Percentiles rank a stretch among this genome's conserved stretches.
These are phyloP conservation scores for Ophiosphaerella narmari DNA, from an alignment of 2,329 filamentous ascomycete genomes.

Conservation along the genomic window DNA sequence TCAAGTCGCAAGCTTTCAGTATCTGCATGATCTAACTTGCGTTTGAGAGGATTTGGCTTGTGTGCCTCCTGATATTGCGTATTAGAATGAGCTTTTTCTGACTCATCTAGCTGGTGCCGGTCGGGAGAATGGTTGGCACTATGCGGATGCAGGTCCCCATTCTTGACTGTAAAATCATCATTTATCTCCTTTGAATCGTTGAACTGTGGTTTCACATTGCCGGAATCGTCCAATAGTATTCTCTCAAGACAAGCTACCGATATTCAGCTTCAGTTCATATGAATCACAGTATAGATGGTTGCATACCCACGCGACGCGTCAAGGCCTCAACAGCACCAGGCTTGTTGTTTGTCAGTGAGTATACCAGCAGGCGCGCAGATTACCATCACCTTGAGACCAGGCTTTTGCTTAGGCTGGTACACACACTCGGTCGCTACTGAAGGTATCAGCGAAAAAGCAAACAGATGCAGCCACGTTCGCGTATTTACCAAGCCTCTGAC, in stretches of 20 bases:
- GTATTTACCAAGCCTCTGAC: slow-evolving; percentile 36
- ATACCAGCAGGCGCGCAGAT: background rate
- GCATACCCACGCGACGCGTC: slow-evolving; percentile 38
- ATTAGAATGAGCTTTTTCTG: background rate
- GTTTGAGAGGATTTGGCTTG: slow-evolving; percentile 25
- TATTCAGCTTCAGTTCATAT: slow-evolving; percentile 13
- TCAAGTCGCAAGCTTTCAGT: slow-evolving; percentile 21
- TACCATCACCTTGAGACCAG: slow-evolving; percentile 20
- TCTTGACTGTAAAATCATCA: background rate
- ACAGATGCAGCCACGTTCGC: background rate
- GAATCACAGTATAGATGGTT: background rate
- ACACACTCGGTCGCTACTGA: slow-evolving; percentile 32
- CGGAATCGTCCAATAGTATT: slow-evolving; percentile 35
- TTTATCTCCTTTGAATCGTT: slow-evolving; percentile 3
- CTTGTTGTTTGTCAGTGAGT: slow-evolving; percentile 12
- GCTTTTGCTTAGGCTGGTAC: slow-evolving; percentile 41
- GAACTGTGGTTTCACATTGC: slow-evolving; percentile 31
- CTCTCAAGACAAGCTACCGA: slow-evolving; percentile 33
- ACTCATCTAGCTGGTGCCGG: background rate
- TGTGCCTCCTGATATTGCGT: background rate
- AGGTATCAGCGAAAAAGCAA: slow-evolving; percentile 11
- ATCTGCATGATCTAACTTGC: slow-evolving; percentile 24
- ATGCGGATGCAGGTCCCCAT: background rate
- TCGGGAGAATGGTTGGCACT: background rate
- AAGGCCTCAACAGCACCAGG: slow-evolving; percentile 41